Base-by-base conservation (phyloP, 192 early-diverging fungal species). In the Radiomyces spectabilis region DNA sequence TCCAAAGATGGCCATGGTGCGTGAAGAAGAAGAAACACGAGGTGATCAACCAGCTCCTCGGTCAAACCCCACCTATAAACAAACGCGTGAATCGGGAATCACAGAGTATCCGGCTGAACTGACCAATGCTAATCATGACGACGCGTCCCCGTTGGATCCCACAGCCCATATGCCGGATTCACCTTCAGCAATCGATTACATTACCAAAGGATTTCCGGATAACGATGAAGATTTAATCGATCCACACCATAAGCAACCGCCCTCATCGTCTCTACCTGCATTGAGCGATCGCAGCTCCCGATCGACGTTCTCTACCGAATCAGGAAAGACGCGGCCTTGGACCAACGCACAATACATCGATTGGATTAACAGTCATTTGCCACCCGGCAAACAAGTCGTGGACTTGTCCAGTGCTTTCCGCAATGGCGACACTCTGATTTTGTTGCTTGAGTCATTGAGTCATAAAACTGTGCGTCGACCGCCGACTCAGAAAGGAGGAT, bases 311-410 rank as follows among this genome's bases (percentile, higher is more conserved):
- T 42, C 39, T 10, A 22, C 29, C 37, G 13, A 40, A 29, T 42
- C 21, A 18, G 35, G 15, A 27, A 24, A 12, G 9, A 33, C 41
- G 22, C 27, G 25, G 31, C n/a, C 34, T 10, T 66, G 62, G 73
- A 57, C 66, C 1, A 47, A 57, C 10, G 53, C 53, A 16, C 65
- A 79, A 19, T 79, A 79, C 40, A 43, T 79, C 26, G 41, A 48
- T 5, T 79, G 76, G 76, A 66, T 79, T 40, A 79, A 79, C 44
- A 54, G 55, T 12, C 51, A 75, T 38, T 31, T 79, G 15, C 57
- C 57, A 31, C 40, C 63, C 4, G 59, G 44, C 3, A 60, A 59
- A 8, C 52, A 74, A 2, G 71, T 75, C 8, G 56, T 61, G 7
- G 73, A 79, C 48, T 57, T 79, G 42, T 56, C 61, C 15, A 63